A percentile compares a stretch with the other conserved stretches of the same genome.
Conservation (phyloP, 2,329 filamentous ascomycete genomes). For the Alternaria sp. region DNA sequence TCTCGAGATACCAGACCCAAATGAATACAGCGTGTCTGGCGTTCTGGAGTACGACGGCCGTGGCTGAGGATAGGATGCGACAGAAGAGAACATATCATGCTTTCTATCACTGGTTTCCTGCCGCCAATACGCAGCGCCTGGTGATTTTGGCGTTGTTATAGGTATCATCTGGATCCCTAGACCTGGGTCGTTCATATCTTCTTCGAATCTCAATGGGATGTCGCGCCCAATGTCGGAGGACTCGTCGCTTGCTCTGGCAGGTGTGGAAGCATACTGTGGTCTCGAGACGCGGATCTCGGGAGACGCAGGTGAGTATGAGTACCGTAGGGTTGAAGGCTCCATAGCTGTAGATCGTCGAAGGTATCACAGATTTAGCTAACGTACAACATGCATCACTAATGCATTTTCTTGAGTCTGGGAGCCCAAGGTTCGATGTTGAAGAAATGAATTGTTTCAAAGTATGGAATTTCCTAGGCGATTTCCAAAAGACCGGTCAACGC, state of each 20-base stretch:
- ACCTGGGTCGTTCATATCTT: conserved; percentile 30
- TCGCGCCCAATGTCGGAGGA: conserved; percentile 16
- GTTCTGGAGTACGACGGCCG: conserved; percentile 28
- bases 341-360: conserved; percentile 4
- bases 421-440: background rate
- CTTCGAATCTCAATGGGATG: conserved; percentile 27
- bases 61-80: conserved; percentile 16
- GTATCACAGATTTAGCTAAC: background rate
- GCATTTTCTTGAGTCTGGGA: background rate
- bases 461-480: background rate
- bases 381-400: background rate
- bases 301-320: conserved; percentile 27
- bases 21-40: conserved; percentile 31
- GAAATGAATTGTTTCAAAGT: background rate
- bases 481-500: conserved; percentile 9
- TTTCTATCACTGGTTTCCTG: conserved; percentile 23
- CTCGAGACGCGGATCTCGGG: conserved; percentile 25
- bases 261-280: conserved; percentile 27
- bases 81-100: conserved; percentile 29
- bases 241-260: conserved; percentile 28
- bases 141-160: conserved; percentile 32
- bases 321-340: conserved; percentile 8
- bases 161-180: conserved; percentile 40
- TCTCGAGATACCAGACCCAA: conserved; percentile 31
- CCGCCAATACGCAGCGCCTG: conserved; percentile 29